A percentile compares a stretch with the other conserved stretches of the same genome.
Conservation (phyloP, 345 rosid species). For the Brassica juncea region DNA sequence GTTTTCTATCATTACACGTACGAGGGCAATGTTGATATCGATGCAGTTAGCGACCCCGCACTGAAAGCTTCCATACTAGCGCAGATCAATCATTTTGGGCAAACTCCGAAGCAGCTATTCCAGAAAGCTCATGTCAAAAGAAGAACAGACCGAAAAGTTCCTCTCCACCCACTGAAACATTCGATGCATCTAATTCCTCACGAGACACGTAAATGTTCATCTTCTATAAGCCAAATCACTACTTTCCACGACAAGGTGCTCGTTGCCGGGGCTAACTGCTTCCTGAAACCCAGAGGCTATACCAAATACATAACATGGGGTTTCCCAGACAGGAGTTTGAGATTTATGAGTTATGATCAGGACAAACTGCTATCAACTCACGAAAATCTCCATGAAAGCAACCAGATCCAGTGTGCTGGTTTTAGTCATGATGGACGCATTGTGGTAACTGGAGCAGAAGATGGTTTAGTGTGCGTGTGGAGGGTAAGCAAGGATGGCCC, state of each 20-base stretch:
- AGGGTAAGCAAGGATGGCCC: constrained; percentile 71
- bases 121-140: constrained; percentile 91
- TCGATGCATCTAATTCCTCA: constrained; percentile 81
- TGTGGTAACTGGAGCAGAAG: constrained; percentile 94
- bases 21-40: constrained; percentile 99
- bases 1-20: constrained; percentile 99
- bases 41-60: constrained; percentile 95
- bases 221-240: constrained; percentile 79
- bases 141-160: constrained; percentile 68
- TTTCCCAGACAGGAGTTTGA: constrained; percentile 93
- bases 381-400: constrained; percentile 94
- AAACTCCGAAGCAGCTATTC: constrained; percentile 98
- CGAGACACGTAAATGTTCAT: constrained; percentile 74
- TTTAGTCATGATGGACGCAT: constrained; percentile 90
- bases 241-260: constrained; percentile 82
- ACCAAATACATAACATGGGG: constrained; percentile 94
- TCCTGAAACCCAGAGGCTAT: constrained; percentile 89
- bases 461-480: constrained; percentile 88
- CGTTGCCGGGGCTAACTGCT: constrained; percentile 63
- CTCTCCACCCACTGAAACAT: constrained; percentile 85
- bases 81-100: constrained; percentile 99
- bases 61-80: constrained; percentile 99
- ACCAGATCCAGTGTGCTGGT: constrained; percentile 88
- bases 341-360: constrained; percentile 96
- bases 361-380: constrained; percentile 90